These are phyloP conservation scores for Paracorniculantispora psalliotae DNA, from an alignment of 2,329 filamentous ascomycete species.

Conservation along the genomic window DNA sequence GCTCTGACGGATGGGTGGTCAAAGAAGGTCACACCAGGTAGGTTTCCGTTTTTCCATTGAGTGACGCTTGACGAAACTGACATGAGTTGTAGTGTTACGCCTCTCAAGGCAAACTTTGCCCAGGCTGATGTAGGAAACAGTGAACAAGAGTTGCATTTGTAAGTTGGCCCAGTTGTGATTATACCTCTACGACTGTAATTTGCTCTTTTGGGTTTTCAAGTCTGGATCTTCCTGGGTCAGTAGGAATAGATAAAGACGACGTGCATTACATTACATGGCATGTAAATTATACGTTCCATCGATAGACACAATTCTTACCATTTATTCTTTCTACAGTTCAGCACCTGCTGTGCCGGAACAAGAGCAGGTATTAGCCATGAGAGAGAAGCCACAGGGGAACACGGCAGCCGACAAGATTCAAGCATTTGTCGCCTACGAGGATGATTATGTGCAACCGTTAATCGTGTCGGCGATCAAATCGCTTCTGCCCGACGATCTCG, in stretches of 20 bases:
- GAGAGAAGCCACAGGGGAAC: constrained; percentile 17
- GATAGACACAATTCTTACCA: constrained; percentile 36
- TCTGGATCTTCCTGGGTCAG: constrained; percentile 11
- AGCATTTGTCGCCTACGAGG: constrained; percentile 78
- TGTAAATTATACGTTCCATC: constrained; percentile 15
- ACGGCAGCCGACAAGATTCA: constrained; percentile 34
- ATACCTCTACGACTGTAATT: background rate
- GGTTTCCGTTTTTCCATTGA: constrained; percentile 20
- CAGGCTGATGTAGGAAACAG: constrained; percentile 60
- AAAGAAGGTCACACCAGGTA: constrained; percentile 83
- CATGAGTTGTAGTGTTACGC: constrained; percentile 63
- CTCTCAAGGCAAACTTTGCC: constrained; percentile 89
- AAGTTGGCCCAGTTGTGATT: constrained; percentile 45
- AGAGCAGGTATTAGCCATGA: constrained; percentile 17
- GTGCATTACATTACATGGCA: constrained; percentile 19
- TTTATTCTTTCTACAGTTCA: constrained; percentile 22
- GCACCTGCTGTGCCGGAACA: background rate
- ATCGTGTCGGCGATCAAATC: constrained; percentile 67
- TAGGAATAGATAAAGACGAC: constrained; percentile 13
- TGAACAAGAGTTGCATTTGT: constrained; percentile 74
- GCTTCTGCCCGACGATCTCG: constrained; percentile 50
- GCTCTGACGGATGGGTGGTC: constrained; percentile 91
- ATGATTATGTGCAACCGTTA: constrained; percentile 83
- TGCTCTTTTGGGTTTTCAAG: background rate
- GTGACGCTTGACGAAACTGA: background rate